Evolutionary conservation across 2,329 filamentous ascomycete species (phyloP).

Genomic region (Fusarium nurragi): DNA sequence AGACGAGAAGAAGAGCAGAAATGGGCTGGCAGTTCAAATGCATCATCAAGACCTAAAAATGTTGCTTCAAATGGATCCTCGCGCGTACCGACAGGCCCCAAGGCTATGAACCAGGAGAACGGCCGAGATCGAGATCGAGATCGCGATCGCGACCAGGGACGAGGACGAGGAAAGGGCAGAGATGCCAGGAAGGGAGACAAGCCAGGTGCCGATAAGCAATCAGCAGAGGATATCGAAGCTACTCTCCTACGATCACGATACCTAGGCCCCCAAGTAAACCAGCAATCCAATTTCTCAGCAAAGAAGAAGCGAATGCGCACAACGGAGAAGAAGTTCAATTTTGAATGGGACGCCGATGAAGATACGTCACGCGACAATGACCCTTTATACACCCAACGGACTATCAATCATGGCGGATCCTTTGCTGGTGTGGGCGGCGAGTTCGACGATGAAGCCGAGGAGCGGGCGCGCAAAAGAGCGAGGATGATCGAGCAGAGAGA

Average conservation of each 20-base stretch:
- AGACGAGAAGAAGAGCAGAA: conserved; percentile 70
- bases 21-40: conserved; percentile 47
- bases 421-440: conserved; percentile 61
- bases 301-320: conserved; percentile 95
- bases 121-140: conserved; percentile 39
- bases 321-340: conserved; percentile 98
- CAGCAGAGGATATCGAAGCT: conserved; percentile 73
- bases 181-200: conserved; percentile 51
- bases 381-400: conserved; percentile 69
- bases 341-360: conserved; percentile 95
- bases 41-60: conserved; percentile 41
- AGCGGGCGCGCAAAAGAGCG: conserved; percentile 66
- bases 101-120: conserved; percentile 66
- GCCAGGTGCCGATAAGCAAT: conserved; percentile 50
- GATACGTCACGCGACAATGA: conserved; percentile 79
- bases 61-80: conserved; percentile 33
- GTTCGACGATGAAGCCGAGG: conserved; percentile 65
- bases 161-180: conserved; percentile 49
- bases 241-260: conserved; percentile 82
- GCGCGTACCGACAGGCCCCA: conserved; percentile 74
- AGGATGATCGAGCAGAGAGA: conserved; percentile 79
- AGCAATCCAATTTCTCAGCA: conserved; percentile 85
- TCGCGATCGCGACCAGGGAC: conserved; percentile 16
- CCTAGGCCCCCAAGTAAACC: conserved; percentile 88
- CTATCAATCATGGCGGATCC: conserved; percentile 46